Evolutionary conservation across 1,139 yeast species (phyloP).

Genomic region (Suhomyces chickasaworum): DNA sequence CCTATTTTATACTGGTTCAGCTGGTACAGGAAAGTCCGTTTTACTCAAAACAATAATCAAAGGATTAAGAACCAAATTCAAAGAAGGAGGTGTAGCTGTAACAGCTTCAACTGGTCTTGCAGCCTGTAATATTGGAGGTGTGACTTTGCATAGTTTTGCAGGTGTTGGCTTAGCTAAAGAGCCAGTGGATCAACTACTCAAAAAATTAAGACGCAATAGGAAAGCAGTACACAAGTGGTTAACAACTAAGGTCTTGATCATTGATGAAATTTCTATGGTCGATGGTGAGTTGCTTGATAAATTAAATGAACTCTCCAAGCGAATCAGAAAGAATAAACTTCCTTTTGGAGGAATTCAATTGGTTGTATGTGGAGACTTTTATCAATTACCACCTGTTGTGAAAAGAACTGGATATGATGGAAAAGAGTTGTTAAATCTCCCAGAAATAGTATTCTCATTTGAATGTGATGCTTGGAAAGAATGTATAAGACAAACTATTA

Average conservation of each 20-base stretch:
- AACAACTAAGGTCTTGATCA: conserved; percentile 61
- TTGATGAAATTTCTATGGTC: conserved; percentile 91
- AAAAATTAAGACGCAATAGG: conserved; percentile 57
- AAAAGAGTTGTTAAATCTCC: conserved; percentile 19
- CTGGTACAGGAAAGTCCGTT: conserved; percentile 94
- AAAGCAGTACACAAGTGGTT: conserved; percentile 65
- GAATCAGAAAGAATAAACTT: conserved; percentile 44
- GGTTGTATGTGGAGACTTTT: conserved; percentile 86
- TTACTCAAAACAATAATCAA: conserved; percentile 70
- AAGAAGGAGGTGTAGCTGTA: conserved; percentile 63
- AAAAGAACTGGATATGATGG: conserved; percentile 30
- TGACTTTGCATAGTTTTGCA: conserved; percentile 80
- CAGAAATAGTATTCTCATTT: conserved; percentile 61
- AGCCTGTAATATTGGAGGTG: conserved; percentile 89
- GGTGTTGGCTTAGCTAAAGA: conserved; percentile 77
- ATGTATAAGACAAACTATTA: conserved; percentile 65
- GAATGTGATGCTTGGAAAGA: conserved; percentile 75
- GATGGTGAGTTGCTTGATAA: conserved; percentile 76
- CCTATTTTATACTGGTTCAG: conserved; percentile 89
- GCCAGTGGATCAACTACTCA: conserved; percentile 39
- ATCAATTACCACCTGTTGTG: conserved; percentile 83
- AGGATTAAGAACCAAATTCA: conserved; percentile 50
- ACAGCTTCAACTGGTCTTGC: conserved; percentile 95
- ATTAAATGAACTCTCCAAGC: conserved; percentile 64
- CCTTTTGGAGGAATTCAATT: conserved; percentile 94